Evolutionary conservation across 2,329 filamentous ascomycete species (phyloP), one percentile per base, ranked within the genome.

Genomic region (Aspergillus costaricaensis): DNA sequence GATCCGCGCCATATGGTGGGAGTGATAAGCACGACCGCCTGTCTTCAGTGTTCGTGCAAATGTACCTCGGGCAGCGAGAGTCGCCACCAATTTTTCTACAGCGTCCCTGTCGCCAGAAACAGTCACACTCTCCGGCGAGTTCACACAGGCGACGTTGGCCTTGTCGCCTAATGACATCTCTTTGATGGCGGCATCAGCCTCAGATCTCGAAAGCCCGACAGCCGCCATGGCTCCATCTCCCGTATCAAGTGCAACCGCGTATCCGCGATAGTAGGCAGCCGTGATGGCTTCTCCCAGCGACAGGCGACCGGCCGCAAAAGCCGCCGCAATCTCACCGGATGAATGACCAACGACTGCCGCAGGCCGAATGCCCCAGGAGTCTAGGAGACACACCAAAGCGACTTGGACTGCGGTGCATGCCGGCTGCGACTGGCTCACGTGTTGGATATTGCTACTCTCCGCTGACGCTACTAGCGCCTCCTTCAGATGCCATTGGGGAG

Each of bases 51-150:
- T 53, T 1, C 70, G 62, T 4, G 61, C 51, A 73, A 72, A 1
- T 61, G 56, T 0, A 39, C 52, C 8, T 67, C 49, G 3, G 57
- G 51, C 0, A 71, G 60, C 61, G 23, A 71, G 36, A 15, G n/a
- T 5, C n/a, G 14, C 41, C 50, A 57, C 36, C 14, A 67, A 7
- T 8, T 67, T 60, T 6, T 69, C 60, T 2, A 77, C 62, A 3
- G 62, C 67, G 2, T 66, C 60, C 0, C 23, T 44, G 23, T 76
- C 70, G 0, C 77, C 77, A n/a, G 72, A 74, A 1, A 80, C 32
- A 0, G 78, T 81, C 1, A 78, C 68, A 36, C 69, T 77, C 2
- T 60, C 55, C 0, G 74, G 74, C 2, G 72, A 74, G 62, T 80
- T 81, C 32, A 75, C 64, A 49, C 77, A 80, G 1, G 76, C 78